Evolutionary conservation across 257 asterid genomes (phyloP).

Genomic region (Scutellaria galericulata): DNA sequence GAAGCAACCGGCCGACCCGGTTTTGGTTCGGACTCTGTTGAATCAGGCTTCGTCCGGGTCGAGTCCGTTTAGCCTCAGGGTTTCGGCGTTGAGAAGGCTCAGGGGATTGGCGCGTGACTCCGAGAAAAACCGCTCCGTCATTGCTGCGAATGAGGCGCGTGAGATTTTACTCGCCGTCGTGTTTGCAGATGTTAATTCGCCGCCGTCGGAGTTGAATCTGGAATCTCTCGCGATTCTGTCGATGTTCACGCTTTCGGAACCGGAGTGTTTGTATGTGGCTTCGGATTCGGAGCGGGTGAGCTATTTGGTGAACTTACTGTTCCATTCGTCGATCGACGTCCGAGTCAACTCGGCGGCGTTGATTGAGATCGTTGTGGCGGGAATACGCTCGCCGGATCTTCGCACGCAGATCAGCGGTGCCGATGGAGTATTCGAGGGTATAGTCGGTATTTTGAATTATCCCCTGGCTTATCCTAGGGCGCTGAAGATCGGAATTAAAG

Average conservation of each 20-base stretch:
- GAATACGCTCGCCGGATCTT: slow-evolving; percentile 77
- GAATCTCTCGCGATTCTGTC: slow-evolving; percentile 74
- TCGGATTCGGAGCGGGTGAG: slow-evolving; percentile 58
- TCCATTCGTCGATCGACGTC: slow-evolving; percentile 83
- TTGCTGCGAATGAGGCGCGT: slow-evolving; percentile 56
- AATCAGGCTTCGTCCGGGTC: slow-evolving; percentile 66
- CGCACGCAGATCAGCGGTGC: slow-evolving; percentile 65
- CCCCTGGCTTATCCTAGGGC: slow-evolving; percentile 73
- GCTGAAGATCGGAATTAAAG: slow-evolving; percentile 76
- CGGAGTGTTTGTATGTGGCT: slow-evolving; percentile 70
- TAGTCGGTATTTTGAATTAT: slow-evolving; percentile 65
- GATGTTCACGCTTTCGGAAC: slow-evolving; percentile 64
- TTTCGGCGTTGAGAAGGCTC: slow-evolving; percentile 68
- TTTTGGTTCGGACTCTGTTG: slow-evolving; percentile 64
- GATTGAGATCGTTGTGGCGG: slow-evolving; percentile 69
- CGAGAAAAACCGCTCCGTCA: slow-evolving; percentile 79
- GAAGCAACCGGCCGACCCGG: slow-evolving; percentile 96
- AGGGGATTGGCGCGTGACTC: slow-evolving; percentile 83
- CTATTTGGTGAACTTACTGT: slow-evolving; percentile 69
- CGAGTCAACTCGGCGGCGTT: slow-evolving; percentile 89
- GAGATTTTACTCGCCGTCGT: slow-evolving; percentile 57
- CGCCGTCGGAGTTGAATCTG: slow-evolving; percentile 62
- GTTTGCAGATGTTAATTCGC: slow-evolving; percentile 46
- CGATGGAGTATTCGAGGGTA: slow-evolving; percentile 78
- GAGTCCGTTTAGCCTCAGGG: slow-evolving; percentile 43